phyloP scores from a whole-genome alignment of 257 asterid species.

The Marsdenia floribunda region DNA sequence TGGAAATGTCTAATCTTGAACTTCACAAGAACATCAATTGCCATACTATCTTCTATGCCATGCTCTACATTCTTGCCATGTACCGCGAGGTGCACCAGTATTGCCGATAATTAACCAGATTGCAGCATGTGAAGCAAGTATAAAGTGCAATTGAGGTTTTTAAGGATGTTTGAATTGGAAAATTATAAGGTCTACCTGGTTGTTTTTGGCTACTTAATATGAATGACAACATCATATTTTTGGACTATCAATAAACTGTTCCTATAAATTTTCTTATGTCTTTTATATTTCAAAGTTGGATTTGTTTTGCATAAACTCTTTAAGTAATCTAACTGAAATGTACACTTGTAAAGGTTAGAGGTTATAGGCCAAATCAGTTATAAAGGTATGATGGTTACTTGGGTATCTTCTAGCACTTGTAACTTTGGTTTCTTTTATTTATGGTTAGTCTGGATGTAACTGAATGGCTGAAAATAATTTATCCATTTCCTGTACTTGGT shows the following conservation, averaged over 20 bases:
- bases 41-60: no score
- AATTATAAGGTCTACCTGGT: neutral
- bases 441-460: neutral
- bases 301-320: no score
- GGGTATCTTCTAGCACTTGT: neutral
- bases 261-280: no score
- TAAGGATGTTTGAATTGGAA: neutral
- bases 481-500: neutral
- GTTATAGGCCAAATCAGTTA: no score
- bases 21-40: no score
- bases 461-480: neutral
- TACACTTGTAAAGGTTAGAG: no score
- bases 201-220: neutral
- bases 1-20: no score
- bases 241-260: no score
- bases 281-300: no score
- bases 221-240: neutral
- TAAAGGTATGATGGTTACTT: constrained; percentile 54
- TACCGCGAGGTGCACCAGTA: no score
- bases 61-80: neutral
- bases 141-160: neutral
- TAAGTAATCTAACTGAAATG: no score
- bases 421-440: neutral
- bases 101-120: neutral
- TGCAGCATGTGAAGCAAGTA: neutral